Conservation (phyloP, 208 protist genomes). For the Wallacemonas sp. region DNA sequence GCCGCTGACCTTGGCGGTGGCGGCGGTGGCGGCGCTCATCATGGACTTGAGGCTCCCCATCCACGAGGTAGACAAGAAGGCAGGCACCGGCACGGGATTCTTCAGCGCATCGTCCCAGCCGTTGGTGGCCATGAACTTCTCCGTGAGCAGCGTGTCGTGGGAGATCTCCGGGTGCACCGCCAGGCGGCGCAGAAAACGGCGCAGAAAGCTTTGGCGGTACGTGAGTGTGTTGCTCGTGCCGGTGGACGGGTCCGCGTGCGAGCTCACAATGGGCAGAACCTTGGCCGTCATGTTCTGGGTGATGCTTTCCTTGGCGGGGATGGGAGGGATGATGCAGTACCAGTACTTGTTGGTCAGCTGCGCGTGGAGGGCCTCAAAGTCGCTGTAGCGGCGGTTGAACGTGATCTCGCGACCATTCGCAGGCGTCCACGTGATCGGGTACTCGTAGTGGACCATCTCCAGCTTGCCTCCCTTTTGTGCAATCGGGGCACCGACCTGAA, state of each 20-base stretch:
- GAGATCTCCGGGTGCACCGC: conserved; percentile 71
- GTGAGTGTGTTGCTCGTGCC: conserved; percentile 30
- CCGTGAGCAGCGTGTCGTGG: conserved; percentile 42
- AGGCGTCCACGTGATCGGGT: conserved; percentile 62
- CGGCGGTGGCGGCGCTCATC: not conserved
- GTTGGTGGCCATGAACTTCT: conserved; percentile 78
- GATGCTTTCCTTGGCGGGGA: conserved; percentile 88
- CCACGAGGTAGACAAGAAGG: conserved; percentile 32
- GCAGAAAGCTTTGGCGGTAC: conserved; percentile 78
- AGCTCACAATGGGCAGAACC: conserved; percentile 26
- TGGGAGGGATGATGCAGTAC: conserved; percentile 85
- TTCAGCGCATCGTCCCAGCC: conserved; percentile 69
- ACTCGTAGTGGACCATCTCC: conserved; percentile 84
- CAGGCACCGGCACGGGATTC: conserved; percentile 34
- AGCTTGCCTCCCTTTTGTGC: conserved; percentile 66
- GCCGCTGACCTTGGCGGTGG: not conserved
- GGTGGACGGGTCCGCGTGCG: not conserved
- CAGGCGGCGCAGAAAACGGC: conserved; percentile 77
- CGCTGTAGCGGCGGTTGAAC: conserved; percentile 81
- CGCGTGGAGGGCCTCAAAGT: conserved; percentile 84
- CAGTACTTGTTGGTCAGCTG: conserved; percentile 66
- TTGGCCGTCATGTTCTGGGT: conserved; percentile 66
- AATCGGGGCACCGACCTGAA: conserved; percentile 43
- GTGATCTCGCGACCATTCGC: conserved; percentile 28
- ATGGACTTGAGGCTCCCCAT: conserved; percentile 21